Percentiles rank a stretch among this genome's conserved stretches.
Conservation (phyloP, 1,284 basidiomycete species). For the Fomitopsis palustris region DNA sequence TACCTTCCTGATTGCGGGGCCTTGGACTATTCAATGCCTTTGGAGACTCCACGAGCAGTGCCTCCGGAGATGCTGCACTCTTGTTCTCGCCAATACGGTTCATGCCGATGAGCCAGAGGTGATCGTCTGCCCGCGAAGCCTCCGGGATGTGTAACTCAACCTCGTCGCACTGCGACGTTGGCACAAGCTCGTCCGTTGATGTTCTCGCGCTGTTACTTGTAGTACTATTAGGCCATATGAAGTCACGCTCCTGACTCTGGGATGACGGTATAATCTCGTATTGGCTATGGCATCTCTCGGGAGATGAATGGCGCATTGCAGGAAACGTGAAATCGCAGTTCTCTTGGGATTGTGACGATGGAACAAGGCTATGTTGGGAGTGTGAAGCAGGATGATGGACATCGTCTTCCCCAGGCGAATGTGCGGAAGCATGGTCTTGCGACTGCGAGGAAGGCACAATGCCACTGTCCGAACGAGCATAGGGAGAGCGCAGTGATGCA, state of each 20-base stretch:
- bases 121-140: neutral
- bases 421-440: slow-evolving; percentile 10
- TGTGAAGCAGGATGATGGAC: neutral
- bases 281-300: neutral
- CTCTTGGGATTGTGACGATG: slow-evolving; percentile 24
- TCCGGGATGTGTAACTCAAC: neutral
- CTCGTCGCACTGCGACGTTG: neutral
- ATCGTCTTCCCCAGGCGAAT: slow-evolving; percentile 21
- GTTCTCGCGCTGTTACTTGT: neutral
- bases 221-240: neutral
- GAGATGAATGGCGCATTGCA: neutral
- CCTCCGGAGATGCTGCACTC: neutral
- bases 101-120: neutral
- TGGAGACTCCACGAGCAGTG: neutral
- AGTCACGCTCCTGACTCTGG: slow-evolving; percentile 21
- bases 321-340: neutral
- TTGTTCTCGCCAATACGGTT: neutral
- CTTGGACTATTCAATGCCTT: neutral
- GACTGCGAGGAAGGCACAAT: neutral
- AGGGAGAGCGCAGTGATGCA: neutral
- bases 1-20: neutral
- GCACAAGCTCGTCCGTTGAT: neutral
- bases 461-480: neutral
- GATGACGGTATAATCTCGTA: slow-evolving; percentile 21
- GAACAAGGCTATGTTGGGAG: slow-evolving; percentile 13